Evolutionary conservation across 1,284 basidiomycete species (phyloP), one percentile per base, ranked within the genome.

Genomic region (Anthracocystis setariae): DNA sequence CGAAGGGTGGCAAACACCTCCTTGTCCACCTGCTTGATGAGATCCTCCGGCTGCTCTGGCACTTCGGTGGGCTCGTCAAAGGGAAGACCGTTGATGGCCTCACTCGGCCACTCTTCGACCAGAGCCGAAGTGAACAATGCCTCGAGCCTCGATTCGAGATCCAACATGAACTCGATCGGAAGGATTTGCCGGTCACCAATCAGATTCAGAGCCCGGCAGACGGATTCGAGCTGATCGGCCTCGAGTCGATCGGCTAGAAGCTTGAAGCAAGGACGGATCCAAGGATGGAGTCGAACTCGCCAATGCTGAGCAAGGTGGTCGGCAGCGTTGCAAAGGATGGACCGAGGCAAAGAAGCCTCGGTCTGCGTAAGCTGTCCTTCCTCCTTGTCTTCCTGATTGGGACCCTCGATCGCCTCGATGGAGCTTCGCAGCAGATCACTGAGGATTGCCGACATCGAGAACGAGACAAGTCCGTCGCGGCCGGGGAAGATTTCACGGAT

Each of bases 51-150:
- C 25, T 73, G 33, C 9, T 58, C 57, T 1, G 62, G 57, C 13
- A 61, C 42, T 38, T 71, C 53, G 15, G 38, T 65, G 17, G 68
- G 68, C 44, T 71, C 68, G 3, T 71, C 68, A 25, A 71, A 61
- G 0, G 46, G 49, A 43, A 48, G 49, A 2, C 57, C 52, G 33
- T 38, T 48, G 45, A 65, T 62, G 12, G 49, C 57, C 18, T 61
- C 57, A n/a, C 9, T 20, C 4, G 44, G n/a, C 57, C 57, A 53
- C 20, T 61, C 50, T n/a, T 71, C 50, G 9, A 61, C 42, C n/a
- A 56, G 25, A 2, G 46, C 61, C 5, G 53, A 29, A 10, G 39
- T 50, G 47, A 57, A 54, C 3, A 65, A 23, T 5, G 38, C 29
- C 18, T 71, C 68, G 43, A 71, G 53, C 58, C 65, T 57, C 13